Base-by-base conservation (phyloP, 2,329 filamentous ascomycete species). In the Colletotrichum australisinense region DNA sequence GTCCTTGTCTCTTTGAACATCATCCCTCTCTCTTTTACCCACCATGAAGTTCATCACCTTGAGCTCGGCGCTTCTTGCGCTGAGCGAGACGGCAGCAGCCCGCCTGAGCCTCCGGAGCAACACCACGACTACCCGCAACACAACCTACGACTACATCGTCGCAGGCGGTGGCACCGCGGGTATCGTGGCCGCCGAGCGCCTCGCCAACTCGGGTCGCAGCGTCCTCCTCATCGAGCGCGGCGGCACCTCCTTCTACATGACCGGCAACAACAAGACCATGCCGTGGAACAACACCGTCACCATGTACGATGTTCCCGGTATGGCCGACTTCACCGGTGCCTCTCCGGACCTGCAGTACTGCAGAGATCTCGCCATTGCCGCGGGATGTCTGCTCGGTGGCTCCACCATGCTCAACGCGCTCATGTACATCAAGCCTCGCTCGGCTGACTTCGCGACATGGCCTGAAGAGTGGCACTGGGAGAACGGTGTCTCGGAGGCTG, bases 311-410 rank as follows among this genome's bases (percentile, higher is more conserved):
- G 69, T 78, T 12, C 77, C 77, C 1, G 77, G 67, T 24, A 63
- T 78, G 63, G 62, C 71, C 8, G 56, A 74, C 46, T 67, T 63
- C 66, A 63, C 75, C 14, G 59, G 70, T 24, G 46, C 56, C 14
- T 59, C 57, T 14, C 60, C 69, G 2, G 52, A 74, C 12, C 63
- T 67, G 24, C 74, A 65, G 28, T 77, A 77, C 59, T 81, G 79
- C 75, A 76, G 58, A 16, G 80, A 82, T 68, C 76, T 76, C 8
- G 75, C 78, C n/a, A 69, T 69, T 14, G 72, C 73, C 7, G 79
- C 79, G 9, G 79, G 78, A 8, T 82, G 80, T 64, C 75, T 82
- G 12, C 79, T 82, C n/a, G 80, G 80, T 52, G 80, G 80, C 30
- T 78, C 77, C 1, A 79, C 78, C 5, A 76, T 75, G 19, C 73